These are phyloP conservation scores for Fusarium sambucinum DNA, from an alignment of 2,329 filamentous ascomycete genomes.

Conservation along the genomic window DNA sequence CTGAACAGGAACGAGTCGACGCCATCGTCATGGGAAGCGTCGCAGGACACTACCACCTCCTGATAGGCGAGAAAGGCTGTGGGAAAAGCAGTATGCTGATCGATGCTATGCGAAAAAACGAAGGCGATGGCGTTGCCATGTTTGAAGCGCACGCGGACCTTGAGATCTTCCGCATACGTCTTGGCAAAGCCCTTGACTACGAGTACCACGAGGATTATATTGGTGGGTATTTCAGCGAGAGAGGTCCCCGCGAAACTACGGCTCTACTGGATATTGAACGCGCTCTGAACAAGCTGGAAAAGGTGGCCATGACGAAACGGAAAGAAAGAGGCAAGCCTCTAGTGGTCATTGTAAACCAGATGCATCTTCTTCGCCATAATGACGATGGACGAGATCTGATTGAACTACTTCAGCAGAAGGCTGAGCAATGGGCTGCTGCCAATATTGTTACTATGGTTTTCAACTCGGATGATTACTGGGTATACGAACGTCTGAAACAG, in stretches of 20 bases:
- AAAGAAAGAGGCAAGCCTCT: conserved; percentile 74
- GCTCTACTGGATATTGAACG: conserved; percentile 95
- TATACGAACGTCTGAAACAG: conserved; percentile 93
- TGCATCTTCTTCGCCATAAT: conserved; percentile 90
- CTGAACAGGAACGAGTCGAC: conserved; percentile 86
- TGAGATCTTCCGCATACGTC: conserved; percentile 91
- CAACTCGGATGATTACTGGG: conserved; percentile 98
- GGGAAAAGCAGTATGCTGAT: conserved; percentile 97
- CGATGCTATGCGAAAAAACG: conserved; percentile 92
- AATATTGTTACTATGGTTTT: conserved; percentile 93
- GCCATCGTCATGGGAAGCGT: conserved; percentile 80
- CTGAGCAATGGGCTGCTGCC: conserved; percentile 95
- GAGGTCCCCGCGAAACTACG: conserved; percentile 90
- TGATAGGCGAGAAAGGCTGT: conserved; percentile 95
- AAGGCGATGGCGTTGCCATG: conserved; percentile 92
- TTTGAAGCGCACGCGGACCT: conserved; percentile 95
- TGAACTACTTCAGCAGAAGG: conserved; percentile 93
- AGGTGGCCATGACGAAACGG: conserved; percentile 83
- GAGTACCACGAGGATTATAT: conserved; percentile 99
- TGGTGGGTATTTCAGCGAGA: conserved; percentile 93
- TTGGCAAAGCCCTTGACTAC: conserved; percentile 94
- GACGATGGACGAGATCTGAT: conserved; percentile 93
- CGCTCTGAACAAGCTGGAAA: conserved; percentile 97
- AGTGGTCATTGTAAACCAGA: conserved; percentile 93
- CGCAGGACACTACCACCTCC: conserved; percentile 87